Evolutionary conservation across 139 green algal genomes (phyloP), one percentile per base, ranked within the genome.

Genomic region (Zygnema circumcarinatum): DNA sequence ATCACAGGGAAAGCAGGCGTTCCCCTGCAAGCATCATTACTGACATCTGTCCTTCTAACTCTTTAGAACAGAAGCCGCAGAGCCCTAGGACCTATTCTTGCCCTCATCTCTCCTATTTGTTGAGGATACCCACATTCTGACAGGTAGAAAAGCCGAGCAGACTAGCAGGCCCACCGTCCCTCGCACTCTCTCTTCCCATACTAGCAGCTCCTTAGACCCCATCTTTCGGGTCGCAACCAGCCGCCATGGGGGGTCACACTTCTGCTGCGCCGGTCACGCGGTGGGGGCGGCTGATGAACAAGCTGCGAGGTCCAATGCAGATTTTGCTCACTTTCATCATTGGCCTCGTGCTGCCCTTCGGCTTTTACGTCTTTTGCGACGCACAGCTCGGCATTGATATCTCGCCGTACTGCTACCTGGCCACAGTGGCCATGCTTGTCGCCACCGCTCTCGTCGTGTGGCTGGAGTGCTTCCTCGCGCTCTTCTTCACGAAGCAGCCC

Each of bases 381-480:
- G 22, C 62, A 0, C 2, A 31, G 0, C 36, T 81, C 7, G 81
- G 69, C 32, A 22, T 87, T 7, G 81, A 87, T 52, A 83, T 87
- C 67, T 82, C 81, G 62, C 62, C 62, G 29, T 87, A 87, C 53
- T 81, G 62, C 22, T 87, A 87, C 62, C 21, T 87, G 11, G 36
- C 35, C 32, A 40, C 38, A 11, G 81, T 87, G 47, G 36, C 79
- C 33, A 87, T 87, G 35, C 81, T 87, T 52, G 31, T 83, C 67
- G 62, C 54, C 56, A 87, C 81, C 21, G 81, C 81, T 0, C 32
- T 82, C 1, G 56, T 87, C 29, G 81, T 87, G 0, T 87, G 81
- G 81, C 40, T 79, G 16, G 81, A 87, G 36, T 87, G 81, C 81
- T 87, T 87, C 67, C 81, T 87, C 25, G 81, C 81, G n/a, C 11